Percentiles rank a stretch among this genome's conserved stretches.
Conservation (phyloP, 306 rosid genomes). For the Quercus bicolor region DNA sequence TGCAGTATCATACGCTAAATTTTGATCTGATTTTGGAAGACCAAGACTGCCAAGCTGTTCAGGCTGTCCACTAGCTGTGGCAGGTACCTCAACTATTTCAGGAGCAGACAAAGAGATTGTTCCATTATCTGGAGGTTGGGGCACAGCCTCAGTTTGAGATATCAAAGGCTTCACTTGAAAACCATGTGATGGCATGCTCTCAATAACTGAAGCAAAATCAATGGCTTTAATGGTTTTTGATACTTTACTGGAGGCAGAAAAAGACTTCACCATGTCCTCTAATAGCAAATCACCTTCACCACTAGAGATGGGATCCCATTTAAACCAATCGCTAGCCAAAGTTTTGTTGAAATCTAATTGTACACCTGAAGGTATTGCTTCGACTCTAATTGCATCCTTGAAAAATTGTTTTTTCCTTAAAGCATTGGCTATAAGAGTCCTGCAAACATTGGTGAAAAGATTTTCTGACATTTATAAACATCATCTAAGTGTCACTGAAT, state of each 20-base stretch:
- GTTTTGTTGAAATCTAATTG: constrained; percentile 43
- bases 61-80: constrained; percentile 17
- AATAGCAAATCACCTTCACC: constrained; percentile 82
- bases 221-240: constrained; percentile 61
- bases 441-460: constrained; percentile 30
- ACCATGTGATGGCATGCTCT: constrained; percentile 58
- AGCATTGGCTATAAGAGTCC: constrained; percentile 71
- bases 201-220: constrained; percentile 50
- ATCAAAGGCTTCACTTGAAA: constrained; percentile 58
- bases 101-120: constrained; percentile 15
- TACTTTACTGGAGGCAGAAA: constrained; percentile 38
- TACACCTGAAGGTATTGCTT: constrained; percentile 46
- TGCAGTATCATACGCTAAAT: constrained; percentile 20
- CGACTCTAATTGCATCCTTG: constrained; percentile 76
- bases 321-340: constrained; percentile 43
- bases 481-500: not conserved
- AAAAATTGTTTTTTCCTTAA: constrained; percentile 65
- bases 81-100: constrained; percentile 26
- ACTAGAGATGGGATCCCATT: constrained; percentile 84
- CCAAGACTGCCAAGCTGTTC: constrained; percentile 28
- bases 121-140: constrained; percentile 23
- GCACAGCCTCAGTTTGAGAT: constrained; percentile 30
- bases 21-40: constrained; percentile 25
- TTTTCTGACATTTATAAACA: constrained; percentile 9
- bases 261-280: constrained; percentile 63